Evolutionary conservation across 2,329 filamentous ascomycete species (phyloP), one percentile per base, ranked within the genome.

Genomic region (Daldinia sp.): DNA sequence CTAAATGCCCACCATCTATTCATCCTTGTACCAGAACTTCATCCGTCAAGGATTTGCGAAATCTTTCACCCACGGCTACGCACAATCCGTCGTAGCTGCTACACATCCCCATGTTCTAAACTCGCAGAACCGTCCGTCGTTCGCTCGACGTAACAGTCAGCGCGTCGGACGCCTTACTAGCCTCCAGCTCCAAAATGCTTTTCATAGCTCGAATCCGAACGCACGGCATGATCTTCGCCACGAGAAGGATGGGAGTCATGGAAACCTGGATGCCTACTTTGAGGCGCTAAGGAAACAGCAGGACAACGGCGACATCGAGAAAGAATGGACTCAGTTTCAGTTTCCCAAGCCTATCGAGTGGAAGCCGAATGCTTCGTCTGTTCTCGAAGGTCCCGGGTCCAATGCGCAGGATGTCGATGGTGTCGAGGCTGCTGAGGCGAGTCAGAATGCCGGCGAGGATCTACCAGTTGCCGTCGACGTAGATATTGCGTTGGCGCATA

Each of bases 11-110:
- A 87, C 87, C 80, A 87, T 88, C 75, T 89, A 88, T 79, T 88
- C 86, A 67, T 86, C 85, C 76, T 81, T 90, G 70, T 89, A 88
- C 80, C 84, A 87, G 81, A 89, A 86, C 84, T 92, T 98, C 85
- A 93, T 96, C 88, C 94, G 95, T 85, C 92, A 94, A 86, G 94
- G 92, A 90, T 91, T 97, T 82, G 90, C 92, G 77, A 98, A 98
- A 84, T 93, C 94, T 75, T 91, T 98, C 79, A 94, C 93, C 78
- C 93, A 98, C 87, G 94, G 94, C 81, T 98, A 97, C 86, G 94
- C 94, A 73, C 94, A 98, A 79, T 97, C 94, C 68, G 90, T 98
- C 81, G 93, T 99, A 81, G 95, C 95, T 75, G 94, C 93, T 74
- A 93, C 93, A 68, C 93, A 97, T 68, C 86, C 86, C 58, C 83